Percentiles rank a stretch among this genome's conserved stretches.
These are phyloP conservation scores for Hysterium pulicare DNA, from an alignment of 2,329 filamentous ascomycete species.

Conservation along the genomic window DNA sequence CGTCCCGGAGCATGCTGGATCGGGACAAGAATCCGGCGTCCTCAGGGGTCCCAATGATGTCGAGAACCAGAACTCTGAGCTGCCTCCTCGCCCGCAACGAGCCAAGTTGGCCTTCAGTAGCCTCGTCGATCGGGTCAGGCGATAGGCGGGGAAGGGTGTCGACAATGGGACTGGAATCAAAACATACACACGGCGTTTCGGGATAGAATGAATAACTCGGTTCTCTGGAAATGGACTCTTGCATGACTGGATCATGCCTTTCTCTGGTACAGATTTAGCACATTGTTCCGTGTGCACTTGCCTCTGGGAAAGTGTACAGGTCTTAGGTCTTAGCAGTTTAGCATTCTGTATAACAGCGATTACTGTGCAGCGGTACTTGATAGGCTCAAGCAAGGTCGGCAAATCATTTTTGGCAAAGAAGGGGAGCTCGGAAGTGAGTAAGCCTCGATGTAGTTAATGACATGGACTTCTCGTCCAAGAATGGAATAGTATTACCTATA, in stretches of 20 bases:
- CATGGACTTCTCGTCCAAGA: not conserved
- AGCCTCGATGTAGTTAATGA: not conserved
- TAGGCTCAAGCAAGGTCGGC: too few relatives aligned
- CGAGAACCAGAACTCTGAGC: constrained; percentile 14
- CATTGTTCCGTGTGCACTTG: too few relatives aligned
- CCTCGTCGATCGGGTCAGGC: constrained; percentile 25
- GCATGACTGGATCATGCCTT: constrained; percentile 31
- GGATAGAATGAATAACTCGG: too few relatives aligned
- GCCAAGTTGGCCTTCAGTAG: constrained; percentile 29
- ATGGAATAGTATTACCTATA: constrained; percentile 1
- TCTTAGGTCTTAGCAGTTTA: too few relatives aligned
- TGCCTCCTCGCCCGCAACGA: constrained; percentile 27
- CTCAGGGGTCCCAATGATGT: constrained; percentile 13
- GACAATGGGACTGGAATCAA: too few relatives aligned
- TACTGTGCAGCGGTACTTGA: too few relatives aligned
- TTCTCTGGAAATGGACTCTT: not conserved
- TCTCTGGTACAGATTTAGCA: too few relatives aligned
- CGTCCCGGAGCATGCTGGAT: constrained; percentile 10
- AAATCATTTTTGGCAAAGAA: too few relatives aligned
- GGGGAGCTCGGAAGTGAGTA: too few relatives aligned
- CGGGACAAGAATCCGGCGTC: constrained; percentile 28
- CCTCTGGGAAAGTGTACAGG: too few relatives aligned
- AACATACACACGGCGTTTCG: too few relatives aligned
- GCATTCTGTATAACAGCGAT: too few relatives aligned
- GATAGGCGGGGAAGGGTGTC: constrained; percentile 12